Conservation (phyloP, 78 protist genomes). For the Guillardia theta region DNA sequence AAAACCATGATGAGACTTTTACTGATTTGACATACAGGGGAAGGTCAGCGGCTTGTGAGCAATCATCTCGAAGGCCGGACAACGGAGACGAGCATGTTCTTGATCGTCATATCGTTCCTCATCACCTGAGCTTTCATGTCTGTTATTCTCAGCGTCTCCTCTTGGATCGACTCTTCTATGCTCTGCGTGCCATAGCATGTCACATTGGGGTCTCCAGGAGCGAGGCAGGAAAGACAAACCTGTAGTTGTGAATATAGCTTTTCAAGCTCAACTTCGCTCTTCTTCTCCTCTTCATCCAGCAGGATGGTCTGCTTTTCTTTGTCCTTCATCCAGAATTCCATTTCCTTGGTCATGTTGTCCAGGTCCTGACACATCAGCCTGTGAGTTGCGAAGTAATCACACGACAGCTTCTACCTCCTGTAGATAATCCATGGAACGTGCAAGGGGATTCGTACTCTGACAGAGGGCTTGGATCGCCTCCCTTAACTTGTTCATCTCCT, state of each 20-base stretch:
- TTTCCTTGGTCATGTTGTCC: conserved; percentile 44
- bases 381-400: neutral
- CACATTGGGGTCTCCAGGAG: neutral
- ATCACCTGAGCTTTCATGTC: neutral
- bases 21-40: too few relatives aligned
- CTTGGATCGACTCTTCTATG: neutral
- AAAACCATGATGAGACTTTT: too few relatives aligned
- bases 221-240: neutral
- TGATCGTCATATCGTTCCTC: neutral
- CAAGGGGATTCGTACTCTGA: conserved; percentile 61
- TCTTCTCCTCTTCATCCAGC: neutral
- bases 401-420: too few relatives aligned
- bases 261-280: neutral
- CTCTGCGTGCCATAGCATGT: neutral
- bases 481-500: neutral
- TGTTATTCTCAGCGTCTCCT: neutral
- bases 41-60: too few relatives aligned
- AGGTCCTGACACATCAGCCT: conserved; percentile 16
- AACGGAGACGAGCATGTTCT: neutral
- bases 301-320: neutral
- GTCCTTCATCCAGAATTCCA: conserved; percentile 39
- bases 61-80: neutral
- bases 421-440: conserved; percentile 55
- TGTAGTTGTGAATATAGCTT: neutral
- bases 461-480: conserved; percentile 51